phyloP scores from a whole-genome alignment of 2,329 filamentous ascomycete genomes.

The Tricladium varicosporioides region DNA sequence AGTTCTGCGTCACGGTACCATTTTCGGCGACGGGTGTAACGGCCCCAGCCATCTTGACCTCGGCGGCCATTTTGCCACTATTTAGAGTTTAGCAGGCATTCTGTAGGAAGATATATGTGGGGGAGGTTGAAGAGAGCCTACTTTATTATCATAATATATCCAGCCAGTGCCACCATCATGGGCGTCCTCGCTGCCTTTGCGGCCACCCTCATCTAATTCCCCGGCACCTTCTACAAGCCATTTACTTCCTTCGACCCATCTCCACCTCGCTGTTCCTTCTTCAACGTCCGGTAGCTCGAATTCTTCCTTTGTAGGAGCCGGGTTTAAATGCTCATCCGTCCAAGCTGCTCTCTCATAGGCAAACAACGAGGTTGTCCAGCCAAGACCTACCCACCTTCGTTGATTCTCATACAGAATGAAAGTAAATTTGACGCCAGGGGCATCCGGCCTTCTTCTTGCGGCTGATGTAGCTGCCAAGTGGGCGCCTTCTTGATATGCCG shows the following conservation, averaged over 20 bases:
- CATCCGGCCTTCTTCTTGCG: conserved; percentile 44
- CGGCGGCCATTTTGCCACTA: conserved; percentile 88
- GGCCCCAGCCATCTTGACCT: conserved; percentile 86
- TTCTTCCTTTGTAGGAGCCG: conserved; percentile 70
- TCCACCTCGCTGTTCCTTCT: conserved; percentile 61
- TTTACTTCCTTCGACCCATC: conserved; percentile 81
- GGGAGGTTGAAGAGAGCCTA: conserved; percentile 37
- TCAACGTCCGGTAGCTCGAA: conserved; percentile 68
- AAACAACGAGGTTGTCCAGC: conserved; percentile 90
- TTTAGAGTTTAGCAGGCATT: too few species aligned
- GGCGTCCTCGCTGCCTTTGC: conserved; percentile 36
- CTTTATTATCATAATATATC: conserved; percentile 99
- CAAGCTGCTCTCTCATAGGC: conserved; percentile 86
- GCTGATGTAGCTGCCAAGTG: conserved; percentile 35
- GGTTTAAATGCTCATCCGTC: conserved; percentile 94
- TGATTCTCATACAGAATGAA: conserved; percentile 98
- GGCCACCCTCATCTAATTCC: conserved; percentile 47
- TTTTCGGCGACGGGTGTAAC: conserved; percentile 89
- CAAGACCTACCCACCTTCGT: conserved; percentile 87
- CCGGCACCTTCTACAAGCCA: conserved; percentile 82
- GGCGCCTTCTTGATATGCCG: conserved; percentile 24
- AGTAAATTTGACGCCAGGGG: conserved; percentile 87
- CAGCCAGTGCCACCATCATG: conserved; percentile 66
- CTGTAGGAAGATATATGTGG: too few species aligned
- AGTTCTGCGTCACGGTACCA: conserved; percentile 97